phyloP scores from a whole-genome alignment of 1,284 basidiomycete species.

The Apiotrichum akiyoshidainum region DNA sequence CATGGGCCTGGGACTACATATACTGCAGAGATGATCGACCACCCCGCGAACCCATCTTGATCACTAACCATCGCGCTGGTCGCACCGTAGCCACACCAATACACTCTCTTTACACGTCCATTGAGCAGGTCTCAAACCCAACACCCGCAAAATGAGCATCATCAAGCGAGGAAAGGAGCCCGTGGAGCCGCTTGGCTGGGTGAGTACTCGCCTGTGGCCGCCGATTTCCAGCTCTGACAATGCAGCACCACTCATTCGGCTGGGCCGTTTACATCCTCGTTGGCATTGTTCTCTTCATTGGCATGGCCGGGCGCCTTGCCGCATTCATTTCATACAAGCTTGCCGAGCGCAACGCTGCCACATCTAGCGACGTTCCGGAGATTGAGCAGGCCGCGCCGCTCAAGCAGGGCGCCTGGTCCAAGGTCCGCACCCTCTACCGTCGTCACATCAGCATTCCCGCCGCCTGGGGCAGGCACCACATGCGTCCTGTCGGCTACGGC shows the following conservation, averaged over 20 bases:
- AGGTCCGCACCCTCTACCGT: conserved; percentile 15
- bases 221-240: not conserved
- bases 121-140: not conserved
- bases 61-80: not conserved
- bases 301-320: conserved; percentile 16
- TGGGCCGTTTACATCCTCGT: conserved; percentile 28
- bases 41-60: too few relatives aligned
- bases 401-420: not conserved
- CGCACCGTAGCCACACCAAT: too few relatives aligned
- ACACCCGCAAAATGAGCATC: not conserved
- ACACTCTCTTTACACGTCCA: too few relatives aligned
- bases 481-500: conserved; percentile 24
- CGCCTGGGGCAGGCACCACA: conserved; percentile 25
- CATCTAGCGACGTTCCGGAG: not conserved
- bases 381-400: not conserved
- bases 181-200: conserved; percentile 2
- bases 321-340: not conserved
- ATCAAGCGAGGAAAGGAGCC: too few relatives aligned
- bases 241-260: conserved; percentile 30
- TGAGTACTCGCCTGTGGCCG: not conserved
- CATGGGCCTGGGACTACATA: too few relatives aligned
- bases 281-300: conserved; percentile 19
- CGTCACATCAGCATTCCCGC: conserved; percentile 27
- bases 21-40: too few relatives aligned
- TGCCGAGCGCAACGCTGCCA: not conserved